A percentile compares a stretch with the other conserved stretches of the same genome.
These are phyloP conservation scores for Kodamaea lidongshanica DNA, from an alignment of 805 yeast genomes.

Conservation along the genomic window DNA sequence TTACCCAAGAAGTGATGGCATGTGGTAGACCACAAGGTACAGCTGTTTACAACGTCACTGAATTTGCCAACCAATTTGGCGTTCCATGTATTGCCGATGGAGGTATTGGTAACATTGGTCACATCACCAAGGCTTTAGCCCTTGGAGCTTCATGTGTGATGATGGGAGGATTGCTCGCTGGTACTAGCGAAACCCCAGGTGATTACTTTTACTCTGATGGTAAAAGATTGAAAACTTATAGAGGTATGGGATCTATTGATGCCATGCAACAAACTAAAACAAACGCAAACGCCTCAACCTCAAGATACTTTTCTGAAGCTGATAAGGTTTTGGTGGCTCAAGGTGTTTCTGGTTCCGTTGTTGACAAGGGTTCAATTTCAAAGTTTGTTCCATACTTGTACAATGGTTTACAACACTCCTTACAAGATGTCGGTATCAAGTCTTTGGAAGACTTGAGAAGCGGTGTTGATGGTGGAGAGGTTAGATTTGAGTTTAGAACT, in stretches of 20 bases:
- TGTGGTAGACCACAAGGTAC: conserved; percentile 99
- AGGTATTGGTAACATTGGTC: conserved; percentile 98
- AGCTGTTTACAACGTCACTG: conserved; percentile 90
- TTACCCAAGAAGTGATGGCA: conserved; percentile 99
- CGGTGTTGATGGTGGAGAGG: conserved; percentile 57
- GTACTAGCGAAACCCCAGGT: conserved; percentile 98
- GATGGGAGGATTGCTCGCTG: conserved; percentile 99
- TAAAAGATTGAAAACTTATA: conserved; percentile 91
- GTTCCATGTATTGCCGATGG: conserved; percentile 99
- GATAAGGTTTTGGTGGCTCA: conserved; percentile 97
- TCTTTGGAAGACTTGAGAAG: conserved; percentile 60
- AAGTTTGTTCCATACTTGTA: conserved; percentile 91
- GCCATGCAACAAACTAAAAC: conserved; percentile 91
- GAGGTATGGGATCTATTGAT: conserved; percentile 99
- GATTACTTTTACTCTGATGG: conserved; percentile 97
- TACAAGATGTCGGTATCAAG: conserved; percentile 91
- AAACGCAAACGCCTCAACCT: conserved; percentile 94
- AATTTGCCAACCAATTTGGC: conserved; percentile 92
- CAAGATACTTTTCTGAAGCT: conserved; percentile 94
- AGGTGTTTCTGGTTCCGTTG: conserved; percentile 96
- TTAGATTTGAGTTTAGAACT: conserved; percentile 95
- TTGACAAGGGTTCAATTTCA: conserved; percentile 91
- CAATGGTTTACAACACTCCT: conserved; percentile 96
- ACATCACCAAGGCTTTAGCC: conserved; percentile 93
- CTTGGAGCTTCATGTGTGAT: conserved; percentile 95